These are phyloP conservation scores for Paecilomyces formosus DNA, from an alignment of 2,329 filamentous ascomycete species.

Conservation along the genomic window DNA sequence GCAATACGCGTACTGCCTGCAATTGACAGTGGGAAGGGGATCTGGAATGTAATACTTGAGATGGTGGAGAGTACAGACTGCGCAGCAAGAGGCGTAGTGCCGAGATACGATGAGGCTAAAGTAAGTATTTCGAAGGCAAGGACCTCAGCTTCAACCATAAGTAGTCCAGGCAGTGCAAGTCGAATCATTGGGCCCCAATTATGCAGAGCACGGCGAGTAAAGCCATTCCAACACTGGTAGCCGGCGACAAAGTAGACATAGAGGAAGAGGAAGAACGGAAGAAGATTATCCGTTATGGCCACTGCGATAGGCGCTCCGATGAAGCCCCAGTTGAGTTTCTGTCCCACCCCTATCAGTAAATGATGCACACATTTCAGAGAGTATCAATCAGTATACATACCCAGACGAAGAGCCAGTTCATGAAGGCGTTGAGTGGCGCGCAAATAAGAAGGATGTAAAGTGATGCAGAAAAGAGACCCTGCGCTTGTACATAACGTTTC, in stretches of 20 bases:
- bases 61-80: constrained; percentile 79
- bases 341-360: constrained; percentile 5
- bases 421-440: constrained; percentile 68
- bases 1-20: constrained; percentile 82
- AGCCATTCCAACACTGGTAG: constrained; percentile 72
- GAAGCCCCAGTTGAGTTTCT: constrained; percentile 58
- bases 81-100: constrained; percentile 71
- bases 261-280: constrained; percentile 63
- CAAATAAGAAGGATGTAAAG: constrained; percentile 78
- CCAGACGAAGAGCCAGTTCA: constrained; percentile 81
- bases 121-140: constrained; percentile 89
- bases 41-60: constrained; percentile 74
- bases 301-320: constrained; percentile 74
- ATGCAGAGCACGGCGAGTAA: constrained; percentile 59
- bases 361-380: constrained; percentile 5
- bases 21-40: constrained; percentile 86
- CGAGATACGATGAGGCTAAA: constrained; percentile 71
- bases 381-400: constrained; percentile 41
- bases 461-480: constrained; percentile 75
- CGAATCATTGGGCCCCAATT: constrained; percentile 83
- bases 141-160: constrained; percentile 93
- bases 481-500: constrained; percentile 83
- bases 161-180: constrained; percentile 77
- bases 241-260: constrained; percentile 69
- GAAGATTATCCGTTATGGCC: constrained; percentile 64